phyloP scores from a whole-genome alignment of 2,329 filamentous ascomycete genomes.

The Mycosphaerella sp. region DNA sequence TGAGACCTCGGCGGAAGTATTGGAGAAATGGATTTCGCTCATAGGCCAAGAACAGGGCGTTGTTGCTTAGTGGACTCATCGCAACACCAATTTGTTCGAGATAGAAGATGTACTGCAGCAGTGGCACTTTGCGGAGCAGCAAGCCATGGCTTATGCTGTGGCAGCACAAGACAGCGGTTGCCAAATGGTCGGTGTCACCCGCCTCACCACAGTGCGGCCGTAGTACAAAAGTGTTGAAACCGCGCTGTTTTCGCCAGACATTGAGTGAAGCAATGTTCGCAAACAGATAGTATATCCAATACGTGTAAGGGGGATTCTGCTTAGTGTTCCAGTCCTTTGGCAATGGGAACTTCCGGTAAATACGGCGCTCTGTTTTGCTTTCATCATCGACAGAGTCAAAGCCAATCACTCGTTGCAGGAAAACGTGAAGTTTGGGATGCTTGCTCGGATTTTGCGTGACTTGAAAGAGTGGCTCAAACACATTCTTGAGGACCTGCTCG shows the following conservation, averaged over 20 bases:
- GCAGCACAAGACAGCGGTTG: constrained; percentile 82
- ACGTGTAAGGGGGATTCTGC: constrained; percentile 96
- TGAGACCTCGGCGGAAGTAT: constrained; percentile 91
- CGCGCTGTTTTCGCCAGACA: constrained; percentile 79
- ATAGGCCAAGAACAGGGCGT: constrained; percentile 91
- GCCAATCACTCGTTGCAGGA: constrained; percentile 89
- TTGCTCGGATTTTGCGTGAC: constrained; percentile 80
- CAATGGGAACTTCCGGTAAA: constrained; percentile 94
- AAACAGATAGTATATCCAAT: constrained; percentile 98
- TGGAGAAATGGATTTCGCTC: constrained; percentile 94
- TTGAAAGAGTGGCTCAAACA: constrained; percentile 92
- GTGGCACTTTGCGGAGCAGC: constrained; percentile 82
- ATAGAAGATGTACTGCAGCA: constrained; percentile 96
- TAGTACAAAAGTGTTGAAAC: constrained; percentile 92
- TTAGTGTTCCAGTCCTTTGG: constrained; percentile 83
- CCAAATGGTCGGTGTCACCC: constrained; percentile 92
- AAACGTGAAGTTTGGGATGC: constrained; percentile 89
- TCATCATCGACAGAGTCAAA: constrained; percentile 98
- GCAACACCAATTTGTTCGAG: constrained; percentile 96
- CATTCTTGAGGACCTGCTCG: constrained; percentile 81
- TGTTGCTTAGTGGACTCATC: constrained; percentile 99
- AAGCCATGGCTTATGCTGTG: constrained; percentile 97
- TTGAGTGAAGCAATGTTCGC: constrained; percentile 92
- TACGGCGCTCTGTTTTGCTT: constrained; percentile 86
- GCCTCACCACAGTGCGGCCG: constrained; percentile 95